Percentiles rank a stretch among this genome's conserved stretches.
Conservation (phyloP, 2,329 filamentous ascomycete species). For the Aspergillaceae sp. region DNA sequence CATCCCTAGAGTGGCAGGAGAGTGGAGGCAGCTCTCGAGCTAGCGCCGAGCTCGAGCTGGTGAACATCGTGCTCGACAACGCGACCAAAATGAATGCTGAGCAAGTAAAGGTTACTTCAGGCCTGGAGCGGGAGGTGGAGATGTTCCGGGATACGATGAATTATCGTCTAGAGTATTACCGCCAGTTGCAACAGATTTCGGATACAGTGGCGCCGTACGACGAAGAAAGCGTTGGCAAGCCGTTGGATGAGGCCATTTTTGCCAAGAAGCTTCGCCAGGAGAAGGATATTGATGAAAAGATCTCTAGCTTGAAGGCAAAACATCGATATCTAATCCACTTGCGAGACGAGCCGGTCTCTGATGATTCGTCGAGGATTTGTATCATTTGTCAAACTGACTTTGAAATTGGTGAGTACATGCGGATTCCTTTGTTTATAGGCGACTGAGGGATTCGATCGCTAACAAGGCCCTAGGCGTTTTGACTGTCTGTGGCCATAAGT, state of each 20-base stretch:
- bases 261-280: conserved; percentile 39
- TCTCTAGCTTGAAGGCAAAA: conserved; percentile 61
- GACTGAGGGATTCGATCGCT: background rate
- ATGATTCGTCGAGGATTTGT: conserved; percentile 59
- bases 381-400: conserved; percentile 77
- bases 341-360: conserved; percentile 52
- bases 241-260: conserved; percentile 45
- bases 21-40: conserved; percentile 48
- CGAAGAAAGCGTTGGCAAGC: conserved; percentile 48
- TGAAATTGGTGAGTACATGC: conserved; percentile 60
- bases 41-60: conserved; percentile 55
- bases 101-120: conserved; percentile 45
- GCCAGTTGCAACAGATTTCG: conserved; percentile 81
- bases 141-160: conserved; percentile 75
- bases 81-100: conserved; percentile 46
- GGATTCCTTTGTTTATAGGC: background rate
- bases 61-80: conserved; percentile 53
- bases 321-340: conserved; percentile 63
- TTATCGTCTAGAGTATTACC: conserved; percentile 76
- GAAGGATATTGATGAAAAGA: conserved; percentile 45
- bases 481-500: conserved; percentile 85
- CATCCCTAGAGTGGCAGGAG: conserved; percentile 51
- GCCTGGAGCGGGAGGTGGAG: conserved; percentile 59
- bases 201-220: conserved; percentile 74
- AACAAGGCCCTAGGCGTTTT: conserved; percentile 25